A percentile compares a stretch with the other conserved stretches of the same genome.
Conservation (phyloP, 345 rosid genomes). For the Jatropha curcas region DNA sequence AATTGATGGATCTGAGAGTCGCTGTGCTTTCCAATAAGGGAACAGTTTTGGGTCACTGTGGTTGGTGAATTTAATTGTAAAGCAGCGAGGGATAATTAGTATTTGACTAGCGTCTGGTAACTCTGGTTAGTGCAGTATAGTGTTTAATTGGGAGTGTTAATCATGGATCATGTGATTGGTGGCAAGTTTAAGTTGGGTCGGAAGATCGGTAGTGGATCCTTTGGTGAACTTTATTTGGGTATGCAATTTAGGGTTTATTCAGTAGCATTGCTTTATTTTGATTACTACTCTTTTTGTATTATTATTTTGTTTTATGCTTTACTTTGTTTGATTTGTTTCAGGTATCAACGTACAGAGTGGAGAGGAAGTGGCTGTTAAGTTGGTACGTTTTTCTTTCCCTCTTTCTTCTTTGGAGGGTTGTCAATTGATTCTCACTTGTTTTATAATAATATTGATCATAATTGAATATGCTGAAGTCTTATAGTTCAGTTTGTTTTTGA, state of each 20-base stretch:
- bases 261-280: constrained; percentile 1
- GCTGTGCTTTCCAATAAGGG: constrained; percentile 17
- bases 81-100: background rate
- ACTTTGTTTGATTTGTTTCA: constrained; percentile 23
- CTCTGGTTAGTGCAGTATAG: constrained; percentile 2
- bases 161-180: constrained; percentile 69
- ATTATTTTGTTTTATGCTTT: background rate
- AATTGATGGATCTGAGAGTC: constrained; percentile 30
- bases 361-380: constrained; percentile 83
- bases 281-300: background rate
- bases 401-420: background rate
- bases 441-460: background rate
- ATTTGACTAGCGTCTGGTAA: background rate
- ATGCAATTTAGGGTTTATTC: constrained; percentile 9
- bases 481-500: background rate
- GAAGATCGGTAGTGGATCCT: constrained; percentile 94
- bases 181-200: constrained; percentile 88
- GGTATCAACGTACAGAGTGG: constrained; percentile 71
- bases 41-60: constrained; percentile 21
- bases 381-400: constrained; percentile 42
- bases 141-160: constrained; percentile 11
- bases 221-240: constrained; percentile 91
- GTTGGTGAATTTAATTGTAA: constrained; percentile 25
- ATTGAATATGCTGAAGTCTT: background rate
- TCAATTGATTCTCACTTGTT: background rate